Conservation (phyloP, 1,284 basidiomycete genomes). For the Macrocybe sp. region DNA sequence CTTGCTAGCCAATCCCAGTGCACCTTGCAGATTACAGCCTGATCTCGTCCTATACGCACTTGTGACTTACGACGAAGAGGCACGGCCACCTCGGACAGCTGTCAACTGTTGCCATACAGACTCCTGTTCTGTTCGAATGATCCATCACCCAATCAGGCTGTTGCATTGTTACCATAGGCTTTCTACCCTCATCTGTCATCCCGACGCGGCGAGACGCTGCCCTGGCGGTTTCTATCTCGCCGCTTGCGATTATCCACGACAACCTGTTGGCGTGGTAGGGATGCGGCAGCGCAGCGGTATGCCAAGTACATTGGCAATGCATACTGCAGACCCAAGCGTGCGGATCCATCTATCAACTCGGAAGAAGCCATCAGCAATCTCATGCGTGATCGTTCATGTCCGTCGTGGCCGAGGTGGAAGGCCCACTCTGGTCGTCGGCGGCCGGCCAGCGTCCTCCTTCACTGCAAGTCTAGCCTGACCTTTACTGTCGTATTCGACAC, state of each 20-base stretch:
- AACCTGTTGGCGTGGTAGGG: too few species aligned
- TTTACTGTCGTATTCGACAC: slow-evolving; percentile 1
- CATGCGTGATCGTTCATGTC: slow-evolving; percentile 13
- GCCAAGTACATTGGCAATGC: too few species aligned
- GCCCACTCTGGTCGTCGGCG: slow-evolving; percentile 17
- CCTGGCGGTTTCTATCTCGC: too few species aligned
- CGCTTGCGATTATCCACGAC: too few species aligned
- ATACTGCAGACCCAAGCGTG: too few species aligned
- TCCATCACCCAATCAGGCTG: slow-evolving; percentile 1
- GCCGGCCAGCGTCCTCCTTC: slow-evolving; percentile 16
- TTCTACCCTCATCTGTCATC: too few species aligned
- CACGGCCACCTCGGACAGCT: slow-evolving; percentile 9
- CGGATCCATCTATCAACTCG: background rate
- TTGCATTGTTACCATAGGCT: background rate
- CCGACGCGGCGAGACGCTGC: too few species aligned
- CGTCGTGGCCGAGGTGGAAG: slow-evolving; percentile 24
- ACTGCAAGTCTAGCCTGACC: background rate
- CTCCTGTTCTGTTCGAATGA: slow-evolving; percentile 4
- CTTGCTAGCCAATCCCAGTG: background rate
- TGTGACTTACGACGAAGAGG: background rate
- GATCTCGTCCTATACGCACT: too few species aligned
- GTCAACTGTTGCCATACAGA: background rate
- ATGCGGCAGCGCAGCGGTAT: too few species aligned
- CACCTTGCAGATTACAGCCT: background rate
- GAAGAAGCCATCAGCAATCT: slow-evolving; percentile 6